These are phyloP conservation scores for Agapanthus africanus DNA, from an alignment of 106 monocot genomes.

Conservation along the genomic window DNA sequence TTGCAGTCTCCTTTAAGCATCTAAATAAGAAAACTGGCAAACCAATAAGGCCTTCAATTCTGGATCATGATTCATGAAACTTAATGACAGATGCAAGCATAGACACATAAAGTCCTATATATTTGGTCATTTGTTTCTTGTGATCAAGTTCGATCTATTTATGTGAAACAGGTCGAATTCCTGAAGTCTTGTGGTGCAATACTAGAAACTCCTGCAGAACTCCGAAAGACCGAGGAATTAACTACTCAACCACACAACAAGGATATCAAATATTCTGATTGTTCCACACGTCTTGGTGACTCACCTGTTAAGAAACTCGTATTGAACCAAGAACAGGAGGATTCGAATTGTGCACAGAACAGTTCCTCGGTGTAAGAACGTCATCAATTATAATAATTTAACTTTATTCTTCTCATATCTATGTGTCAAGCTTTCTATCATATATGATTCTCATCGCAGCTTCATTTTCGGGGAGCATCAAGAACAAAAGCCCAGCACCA, in stretches of 20 bases:
- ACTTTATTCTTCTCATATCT: not conserved
- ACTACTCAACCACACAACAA: not conserved
- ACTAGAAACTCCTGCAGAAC: slow-evolving; percentile 22
- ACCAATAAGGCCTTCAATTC: not conserved
- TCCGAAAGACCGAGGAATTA: slow-evolving; percentile 11
- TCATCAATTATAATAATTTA: not conserved
- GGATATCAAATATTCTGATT: not conserved
- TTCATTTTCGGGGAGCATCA: not conserved
- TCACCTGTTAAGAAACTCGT: not conserved
- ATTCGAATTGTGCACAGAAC: not conserved
- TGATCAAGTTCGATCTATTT: not conserved
- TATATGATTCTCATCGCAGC: slow-evolving; percentile 1
- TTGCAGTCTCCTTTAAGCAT: no score
- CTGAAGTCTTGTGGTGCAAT: slow-evolving; percentile 26
- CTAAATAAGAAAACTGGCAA: no score
- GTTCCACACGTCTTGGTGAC: not conserved
- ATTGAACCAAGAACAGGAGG: slow-evolving; percentile 4
- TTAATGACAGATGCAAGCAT: no score
- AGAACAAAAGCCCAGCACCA: not conserved
- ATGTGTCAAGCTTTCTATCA: no score
- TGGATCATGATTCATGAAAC: not conserved
- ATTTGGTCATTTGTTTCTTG: not conserved
- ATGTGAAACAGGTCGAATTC: slow-evolving; percentile 18
- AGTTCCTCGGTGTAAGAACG: not conserved
- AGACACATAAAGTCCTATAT: no score